phyloP scores from a whole-genome alignment of 768 basidiomycete genomes.

The Termitomyces heimii region DNA sequence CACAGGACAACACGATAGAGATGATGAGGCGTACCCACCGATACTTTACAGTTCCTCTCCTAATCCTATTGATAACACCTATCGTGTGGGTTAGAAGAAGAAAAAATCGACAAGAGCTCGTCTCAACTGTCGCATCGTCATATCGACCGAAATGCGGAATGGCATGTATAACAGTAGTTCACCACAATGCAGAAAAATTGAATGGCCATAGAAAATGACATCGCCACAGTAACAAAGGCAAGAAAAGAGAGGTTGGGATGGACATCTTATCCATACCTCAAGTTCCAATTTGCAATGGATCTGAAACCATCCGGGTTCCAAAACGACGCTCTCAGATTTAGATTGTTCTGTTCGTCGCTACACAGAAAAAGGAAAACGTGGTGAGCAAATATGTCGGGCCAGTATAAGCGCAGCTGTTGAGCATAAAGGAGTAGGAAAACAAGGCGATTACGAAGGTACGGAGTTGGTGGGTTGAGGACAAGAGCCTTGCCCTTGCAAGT shows the following conservation, averaged over 20 bases:
- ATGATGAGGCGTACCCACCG: not conserved
- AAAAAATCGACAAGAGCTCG: not conserved
- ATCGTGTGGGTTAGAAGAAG: not conserved
- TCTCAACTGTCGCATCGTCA: not conserved
- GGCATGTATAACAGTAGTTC: not conserved
- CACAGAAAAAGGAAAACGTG: not conserved
- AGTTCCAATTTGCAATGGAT: not conserved
- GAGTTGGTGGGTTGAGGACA: not conserved
- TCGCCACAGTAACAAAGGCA: not conserved
- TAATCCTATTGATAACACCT: not conserved
- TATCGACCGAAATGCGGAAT: not conserved
- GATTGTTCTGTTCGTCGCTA: not conserved
- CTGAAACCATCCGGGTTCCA: not conserved
- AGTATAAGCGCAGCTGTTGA: not conserved
- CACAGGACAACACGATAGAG: not conserved
- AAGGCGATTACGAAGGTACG: not conserved
- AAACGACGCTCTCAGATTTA: not conserved
- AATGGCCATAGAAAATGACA: not conserved
- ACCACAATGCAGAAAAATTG: not conserved
- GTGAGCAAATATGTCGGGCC: not conserved
- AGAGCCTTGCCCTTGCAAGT: conserved; percentile 13
- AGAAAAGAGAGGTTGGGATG: not conserved
- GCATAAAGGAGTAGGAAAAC: not conserved
- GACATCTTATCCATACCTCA: not conserved
- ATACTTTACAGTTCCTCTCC: not conserved